Conservation (phyloP, 108 stramenopile genomes). For the Discostella pseudostelligera region DNA sequence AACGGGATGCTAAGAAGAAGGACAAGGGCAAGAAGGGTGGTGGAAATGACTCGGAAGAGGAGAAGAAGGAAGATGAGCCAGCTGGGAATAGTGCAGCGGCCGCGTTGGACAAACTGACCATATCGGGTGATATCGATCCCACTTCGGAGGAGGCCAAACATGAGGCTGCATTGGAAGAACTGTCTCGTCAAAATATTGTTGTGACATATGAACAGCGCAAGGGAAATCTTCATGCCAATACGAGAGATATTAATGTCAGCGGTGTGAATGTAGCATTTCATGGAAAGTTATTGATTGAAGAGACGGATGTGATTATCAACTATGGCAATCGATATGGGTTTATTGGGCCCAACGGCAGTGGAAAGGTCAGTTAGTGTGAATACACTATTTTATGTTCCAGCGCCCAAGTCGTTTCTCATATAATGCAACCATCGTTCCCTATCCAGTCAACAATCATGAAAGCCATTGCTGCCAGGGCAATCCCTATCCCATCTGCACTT, state of each 20-base stretch:
- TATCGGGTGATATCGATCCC: conserved; percentile 36
- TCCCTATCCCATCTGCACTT: conserved; percentile 95
- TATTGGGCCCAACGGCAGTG: conserved; percentile 65
- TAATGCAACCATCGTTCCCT: neutral
- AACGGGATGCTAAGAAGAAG: conserved; percentile 89
- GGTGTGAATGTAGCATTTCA: conserved; percentile 95
- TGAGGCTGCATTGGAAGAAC: conserved; percentile 68
- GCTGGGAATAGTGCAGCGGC: conserved; percentile 19
- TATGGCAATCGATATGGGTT: conserved; percentile 95
- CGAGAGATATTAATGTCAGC: conserved; percentile 95
- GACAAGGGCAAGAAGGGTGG: conserved; percentile 55
- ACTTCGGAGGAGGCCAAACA: conserved; percentile 58
- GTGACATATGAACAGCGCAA: conserved; percentile 82
- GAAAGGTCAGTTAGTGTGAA: conserved; percentile 34
- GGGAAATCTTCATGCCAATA: conserved; percentile 78
- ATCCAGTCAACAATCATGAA: conserved; percentile 92
- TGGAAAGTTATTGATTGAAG: conserved; percentile 84
- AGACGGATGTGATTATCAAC: conserved; percentile 87
- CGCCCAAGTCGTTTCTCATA: conserved; percentile 6
- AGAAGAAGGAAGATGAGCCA: conserved; percentile 51
- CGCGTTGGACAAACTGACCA: conserved; percentile 12
- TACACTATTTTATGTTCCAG: no score
- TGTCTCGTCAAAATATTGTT: conserved; percentile 74
- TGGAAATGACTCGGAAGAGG: conserved; percentile 43
- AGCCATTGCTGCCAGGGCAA: conserved; percentile 91